Base-by-base conservation (phyloP, 1,284 basidiomycete species). In the Cryptococcus maquisensis region DNA sequence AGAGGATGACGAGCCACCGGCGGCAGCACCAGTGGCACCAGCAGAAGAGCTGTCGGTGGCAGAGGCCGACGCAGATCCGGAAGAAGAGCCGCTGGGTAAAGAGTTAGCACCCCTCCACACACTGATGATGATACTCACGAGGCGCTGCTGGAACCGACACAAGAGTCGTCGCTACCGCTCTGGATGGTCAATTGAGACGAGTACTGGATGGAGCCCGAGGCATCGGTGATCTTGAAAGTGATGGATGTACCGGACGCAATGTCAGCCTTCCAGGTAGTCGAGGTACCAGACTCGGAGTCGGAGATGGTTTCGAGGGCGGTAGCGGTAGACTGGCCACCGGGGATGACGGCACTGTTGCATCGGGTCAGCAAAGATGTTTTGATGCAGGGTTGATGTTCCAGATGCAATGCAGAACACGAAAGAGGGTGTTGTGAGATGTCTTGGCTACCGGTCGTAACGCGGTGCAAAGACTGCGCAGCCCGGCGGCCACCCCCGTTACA, bases 321-420 rank as follows among this genome's bases (percentile, higher is more conserved):
- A 5, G 81, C 84, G n/a, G 73, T 54, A 3, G 81, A 64, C 64
- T 88, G 82, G 46, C 83, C 84, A 83, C 86, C 86, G 52, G 87
- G 87, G 56, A 88, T 73, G 59, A 87, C 67, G 39, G 81, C 58
- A 44, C 67, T 69, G 58, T 20, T 42, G 18, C 18, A 42, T 42
- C 10, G 40, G 4, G 40, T 42, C 3, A 20, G 38, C 20, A 15
- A 20, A 7, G 9, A 40, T 20, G 38, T 16, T 42, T 10, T 18
- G n/a, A 18, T 18, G 15, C 40, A 23, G 12, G 40, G 12, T 12
- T 12, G 3, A 20, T 12, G 40, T 20, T 12, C 40, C 40, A 23
- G 40, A 42, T 18, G 18, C 40, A 42, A 18, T 1, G 39, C 2
- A 2, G 16, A 40, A 21, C 9, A 23, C 16, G 38, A 18, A 42